phyloP scores from a whole-genome alignment of 2,329 filamentous ascomycete species.

The Mycogone perniciosa region DNA sequence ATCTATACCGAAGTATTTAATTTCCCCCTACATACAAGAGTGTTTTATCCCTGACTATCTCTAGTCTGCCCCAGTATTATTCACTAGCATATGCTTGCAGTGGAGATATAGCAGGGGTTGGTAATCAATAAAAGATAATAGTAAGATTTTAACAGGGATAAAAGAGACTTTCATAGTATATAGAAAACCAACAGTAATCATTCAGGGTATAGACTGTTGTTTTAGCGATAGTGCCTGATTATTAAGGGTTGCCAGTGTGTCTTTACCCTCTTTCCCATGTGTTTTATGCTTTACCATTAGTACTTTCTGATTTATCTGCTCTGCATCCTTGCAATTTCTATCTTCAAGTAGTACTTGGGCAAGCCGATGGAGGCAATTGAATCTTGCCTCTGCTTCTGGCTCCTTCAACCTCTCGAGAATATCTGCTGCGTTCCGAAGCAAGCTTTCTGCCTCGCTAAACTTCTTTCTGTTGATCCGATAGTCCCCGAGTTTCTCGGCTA shows the following conservation, averaged over 20 bases:
- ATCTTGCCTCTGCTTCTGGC: neutral
- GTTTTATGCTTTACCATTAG: neutral
- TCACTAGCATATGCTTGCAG: too few relatives aligned
- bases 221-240: neutral
- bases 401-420: neutral
- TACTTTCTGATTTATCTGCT: neutral
- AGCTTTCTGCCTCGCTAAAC: neutral
- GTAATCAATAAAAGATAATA: too few relatives aligned
- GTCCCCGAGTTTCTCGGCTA: neutral
- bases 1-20: too few relatives aligned
- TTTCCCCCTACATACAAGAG: too few relatives aligned
- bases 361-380: neutral
- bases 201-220: too few relatives aligned
- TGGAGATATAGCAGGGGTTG: too few relatives aligned
- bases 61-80: too few relatives aligned
- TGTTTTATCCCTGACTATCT: too few relatives aligned
- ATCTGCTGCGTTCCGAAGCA: neutral
- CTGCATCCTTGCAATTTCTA: neutral
- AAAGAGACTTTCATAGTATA: too few relatives aligned
- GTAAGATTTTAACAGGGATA: too few relatives aligned
- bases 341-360: neutral
- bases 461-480: too few relatives aligned
- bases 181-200: too few relatives aligned
- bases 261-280: neutral
- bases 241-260: slow-evolving; percentile 1